Percentiles rank a stretch among this genome's conserved stretches.
These are phyloP conservation scores for Sporodiniella umbellata DNA, from an alignment of 371 early-diverging fungal genomes.

Conservation along the genomic window DNA sequence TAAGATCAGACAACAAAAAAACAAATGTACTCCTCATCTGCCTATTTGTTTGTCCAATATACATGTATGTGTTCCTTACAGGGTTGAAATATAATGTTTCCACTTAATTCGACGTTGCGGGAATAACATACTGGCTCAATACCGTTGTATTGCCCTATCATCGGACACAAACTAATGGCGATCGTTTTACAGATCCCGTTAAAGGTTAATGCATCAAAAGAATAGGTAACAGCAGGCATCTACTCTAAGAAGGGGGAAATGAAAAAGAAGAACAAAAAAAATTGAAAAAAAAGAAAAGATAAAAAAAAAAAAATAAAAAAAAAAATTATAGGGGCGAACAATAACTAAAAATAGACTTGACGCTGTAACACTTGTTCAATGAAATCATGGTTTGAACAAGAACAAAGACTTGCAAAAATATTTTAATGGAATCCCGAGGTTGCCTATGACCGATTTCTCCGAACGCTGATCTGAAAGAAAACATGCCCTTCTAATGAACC, in stretches of 20 bases:
- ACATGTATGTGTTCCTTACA: slow-evolving; percentile 48
- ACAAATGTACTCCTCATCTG: no score
- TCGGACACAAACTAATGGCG: slow-evolving; percentile 83
- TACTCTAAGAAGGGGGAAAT: not conserved
- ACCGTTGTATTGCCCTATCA: slow-evolving; percentile 74
- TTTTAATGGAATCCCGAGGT: no score
- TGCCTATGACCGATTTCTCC: no score
- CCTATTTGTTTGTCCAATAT: no score
- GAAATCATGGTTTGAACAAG: not conserved
- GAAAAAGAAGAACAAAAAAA: not conserved
- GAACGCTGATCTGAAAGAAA: no score
- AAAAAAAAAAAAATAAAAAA: not conserved
- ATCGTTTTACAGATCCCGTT: slow-evolving; percentile 80
- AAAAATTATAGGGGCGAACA: not conserved
- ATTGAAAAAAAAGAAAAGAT: not conserved
- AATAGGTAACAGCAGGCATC: slow-evolving; percentile 42
- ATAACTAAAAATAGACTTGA: not conserved
- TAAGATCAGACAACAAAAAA: no score
- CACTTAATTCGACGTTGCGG: slow-evolving; percentile 82
- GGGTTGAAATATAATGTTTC: slow-evolving; percentile 86
- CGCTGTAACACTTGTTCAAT: not conserved
- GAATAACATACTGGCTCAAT: slow-evolving; percentile 91
- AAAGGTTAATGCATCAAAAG: slow-evolving; percentile 58
- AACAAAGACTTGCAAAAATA: no score
- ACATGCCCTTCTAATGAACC: no score